These are phyloP conservation scores for Schizosaccharomyces osmophilus DNA, from an alignment of 805 yeast genomes.

Conservation along the genomic window DNA sequence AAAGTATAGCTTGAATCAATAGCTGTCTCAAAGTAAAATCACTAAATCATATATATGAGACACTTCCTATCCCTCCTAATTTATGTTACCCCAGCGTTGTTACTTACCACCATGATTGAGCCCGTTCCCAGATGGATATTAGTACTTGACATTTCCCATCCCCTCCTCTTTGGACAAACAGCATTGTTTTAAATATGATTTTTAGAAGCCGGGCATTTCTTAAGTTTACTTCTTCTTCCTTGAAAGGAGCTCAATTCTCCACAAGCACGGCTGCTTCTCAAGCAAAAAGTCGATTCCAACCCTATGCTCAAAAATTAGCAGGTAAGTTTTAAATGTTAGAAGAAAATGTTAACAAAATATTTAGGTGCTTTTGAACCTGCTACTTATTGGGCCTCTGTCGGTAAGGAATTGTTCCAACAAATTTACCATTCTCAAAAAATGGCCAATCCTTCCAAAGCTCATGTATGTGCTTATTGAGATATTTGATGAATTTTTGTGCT, in stretches of 20 bases:
- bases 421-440: slow-evolving; percentile 80
- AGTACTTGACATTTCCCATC: too few relatives aligned
- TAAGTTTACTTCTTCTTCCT: not conserved
- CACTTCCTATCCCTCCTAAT: too few relatives aligned
- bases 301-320: not conserved
- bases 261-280: not conserved
- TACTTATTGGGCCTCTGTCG: slow-evolving; percentile 55
- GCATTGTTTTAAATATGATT: too few relatives aligned
- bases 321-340: not conserved
- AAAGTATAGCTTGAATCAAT: too few relatives aligned
- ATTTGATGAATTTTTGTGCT: not conserved
- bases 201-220: not conserved
- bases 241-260: not conserved
- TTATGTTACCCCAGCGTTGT: too few relatives aligned
- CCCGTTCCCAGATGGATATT: too few relatives aligned
- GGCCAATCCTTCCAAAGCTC: slow-evolving; percentile 30
- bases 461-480: not conserved
- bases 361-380: slow-evolving; percentile 20
- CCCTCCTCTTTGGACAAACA: too few relatives aligned
- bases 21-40: too few relatives aligned
- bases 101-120: too few relatives aligned
- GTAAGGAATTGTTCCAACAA: slow-evolving; percentile 40
- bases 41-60: too few relatives aligned
- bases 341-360: not conserved
- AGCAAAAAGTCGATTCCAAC: not conserved